Evolutionary conservation across 176 grass and related monocot genomes (phyloP).

Genomic region (Stipa capillata): DNA sequence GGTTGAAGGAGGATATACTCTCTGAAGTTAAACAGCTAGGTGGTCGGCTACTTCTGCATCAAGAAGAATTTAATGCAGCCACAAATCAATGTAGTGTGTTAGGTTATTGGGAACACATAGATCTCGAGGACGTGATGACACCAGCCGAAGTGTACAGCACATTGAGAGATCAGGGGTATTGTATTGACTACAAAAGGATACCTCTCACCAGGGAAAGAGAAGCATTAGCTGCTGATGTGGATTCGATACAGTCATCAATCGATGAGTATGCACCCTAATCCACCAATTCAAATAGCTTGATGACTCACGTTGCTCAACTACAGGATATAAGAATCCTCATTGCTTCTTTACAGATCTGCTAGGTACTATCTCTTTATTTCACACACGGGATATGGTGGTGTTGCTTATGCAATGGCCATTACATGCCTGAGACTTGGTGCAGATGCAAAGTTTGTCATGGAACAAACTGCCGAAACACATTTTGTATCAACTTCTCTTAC

Average conservation of each 20-base stretch:
- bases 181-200: constrained; percentile 81
- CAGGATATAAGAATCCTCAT: constrained; percentile 4
- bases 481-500: constrained; percentile 71
- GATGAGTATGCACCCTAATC: constrained; percentile 46
- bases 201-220: constrained; percentile 92
- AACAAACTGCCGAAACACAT: constrained; percentile 81
- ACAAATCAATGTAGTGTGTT: constrained; percentile 62
- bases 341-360: constrained; percentile 59
- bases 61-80: constrained; percentile 57
- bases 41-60: constrained; percentile 81
- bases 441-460: constrained; percentile 72
- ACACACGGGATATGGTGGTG: constrained; percentile 84
- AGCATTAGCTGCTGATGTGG: constrained; percentile 93
- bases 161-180: constrained; percentile 62
- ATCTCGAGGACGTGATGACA: constrained; percentile 61
- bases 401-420: constrained; percentile 96
- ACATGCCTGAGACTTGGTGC: constrained; percentile 73
- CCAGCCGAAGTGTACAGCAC: constrained; percentile 72
- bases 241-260: constrained; percentile 80
- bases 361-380: constrained; percentile 93
- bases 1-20: constrained; percentile 96
- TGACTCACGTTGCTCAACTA: background rate
- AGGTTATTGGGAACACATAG: constrained; percentile 96
- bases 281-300: constrained; percentile 7
- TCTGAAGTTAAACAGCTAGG: constrained; percentile 63